Base-by-base conservation (phyloP, 2,329 filamentous ascomycete species). In the Colletotrichum brevisporum region DNA sequence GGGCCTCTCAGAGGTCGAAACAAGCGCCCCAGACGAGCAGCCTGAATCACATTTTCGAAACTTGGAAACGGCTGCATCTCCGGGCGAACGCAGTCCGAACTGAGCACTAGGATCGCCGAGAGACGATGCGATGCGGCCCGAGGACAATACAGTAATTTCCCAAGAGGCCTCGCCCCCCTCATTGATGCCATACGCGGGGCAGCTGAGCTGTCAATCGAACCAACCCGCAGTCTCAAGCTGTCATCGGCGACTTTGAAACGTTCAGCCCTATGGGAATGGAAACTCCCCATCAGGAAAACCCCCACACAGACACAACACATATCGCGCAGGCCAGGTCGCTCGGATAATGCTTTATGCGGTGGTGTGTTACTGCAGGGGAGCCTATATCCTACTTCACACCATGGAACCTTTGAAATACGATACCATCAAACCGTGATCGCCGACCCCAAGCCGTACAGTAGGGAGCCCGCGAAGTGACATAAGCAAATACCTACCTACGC, bases 251-350 rank as follows among this genome's bases (percentile, higher is more conserved):
- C 18, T 12, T 45, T 21, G 18, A 24, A 36, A 10, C 31, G 8
- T 54, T 52, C 67, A 69, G 67, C 62, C 67, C 67, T 66, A 61
- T 41, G 39, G 45, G 24, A 59, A 26, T 12, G 31, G 47, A 10
- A n/a, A 51, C n/a, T 50, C 53, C 43, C 54, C 61, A 16, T 24
- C 21, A 24, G 24, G 47, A 10, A n/a, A 51, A 18, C 53, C 53
- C 43, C 54, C 61, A 16, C 61, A 63, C 55, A 43, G 10, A 36
- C 8, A 36, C 31, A 10, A 10, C 31, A 10, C 10, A 36, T 8
- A 36, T 10, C 31, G 0, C 31, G 31, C 31, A 36, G 10, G 10
- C 31, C 6, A 36, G 31, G 31, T 36, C 31, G 8, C 31, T 36
- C 31, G 31, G 31, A 36, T 10, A 36, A 8, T 36, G 31, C 31